phyloP scores from a whole-genome alignment of 805 yeast species.

The Candida boleticola region DNA sequence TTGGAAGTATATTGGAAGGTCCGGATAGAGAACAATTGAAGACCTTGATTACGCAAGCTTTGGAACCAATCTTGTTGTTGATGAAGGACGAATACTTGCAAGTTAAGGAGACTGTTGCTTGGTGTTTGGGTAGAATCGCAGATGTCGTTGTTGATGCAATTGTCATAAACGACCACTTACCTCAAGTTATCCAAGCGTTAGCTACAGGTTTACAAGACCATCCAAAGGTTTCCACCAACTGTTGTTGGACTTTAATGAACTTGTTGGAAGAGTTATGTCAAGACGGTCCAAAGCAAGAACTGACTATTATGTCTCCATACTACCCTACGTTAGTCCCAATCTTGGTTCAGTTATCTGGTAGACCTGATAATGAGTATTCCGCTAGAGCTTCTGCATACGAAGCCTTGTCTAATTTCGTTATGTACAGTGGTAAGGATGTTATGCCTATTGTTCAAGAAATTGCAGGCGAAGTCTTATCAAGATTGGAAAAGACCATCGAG shows the following conservation, averaged over 20 bases:
- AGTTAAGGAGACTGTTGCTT: conserved; percentile 95
- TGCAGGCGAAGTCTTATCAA: conserved; percentile 69
- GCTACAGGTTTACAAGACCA: conserved; percentile 82
- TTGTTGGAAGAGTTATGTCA: conserved; percentile 76
- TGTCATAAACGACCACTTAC: conserved; percentile 61
- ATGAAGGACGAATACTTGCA: conserved; percentile 76
- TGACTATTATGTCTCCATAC: conserved; percentile 71
- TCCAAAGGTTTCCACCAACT: conserved; percentile 91
- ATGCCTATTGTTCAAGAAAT: conserved; percentile 66
- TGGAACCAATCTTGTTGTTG: conserved; percentile 70
- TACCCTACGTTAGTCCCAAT: conserved; percentile 69
- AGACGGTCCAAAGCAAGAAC: conserved; percentile 45
- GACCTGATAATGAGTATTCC: conserved; percentile 78
- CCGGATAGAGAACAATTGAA: conserved; percentile 75
- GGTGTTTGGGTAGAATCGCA: conserved; percentile 97
- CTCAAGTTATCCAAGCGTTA: conserved; percentile 70
- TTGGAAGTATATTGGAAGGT: conserved; percentile 95
- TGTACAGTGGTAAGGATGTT: conserved; percentile 68
- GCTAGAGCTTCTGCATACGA: conserved; percentile 97
- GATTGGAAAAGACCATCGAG: conserved; percentile 68
- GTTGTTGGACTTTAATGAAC: conserved; percentile 96
- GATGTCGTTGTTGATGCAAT: conserved; percentile 80
- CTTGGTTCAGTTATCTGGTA: conserved; percentile 65
- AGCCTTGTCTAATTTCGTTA: conserved; percentile 80
- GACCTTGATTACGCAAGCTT: conserved; percentile 73